Conservation (phyloP, 371 early-diverging fungal genomes). For the Coemansia sp. region DNA sequence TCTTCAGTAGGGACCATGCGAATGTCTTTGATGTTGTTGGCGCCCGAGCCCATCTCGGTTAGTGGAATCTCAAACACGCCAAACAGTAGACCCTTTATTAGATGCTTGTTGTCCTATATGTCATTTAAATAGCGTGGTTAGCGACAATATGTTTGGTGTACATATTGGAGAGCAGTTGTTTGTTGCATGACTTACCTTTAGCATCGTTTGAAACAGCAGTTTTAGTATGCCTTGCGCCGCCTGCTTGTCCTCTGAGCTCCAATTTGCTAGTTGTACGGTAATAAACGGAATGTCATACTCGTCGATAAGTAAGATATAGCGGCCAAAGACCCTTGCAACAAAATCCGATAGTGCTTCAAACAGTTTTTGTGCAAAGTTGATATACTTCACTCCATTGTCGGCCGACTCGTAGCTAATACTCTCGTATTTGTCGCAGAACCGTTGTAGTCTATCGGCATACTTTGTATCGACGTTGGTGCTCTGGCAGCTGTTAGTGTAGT, state of each 20-base stretch:
- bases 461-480: neutral
- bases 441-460: too few relatives aligned
- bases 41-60: conserved; percentile 34
- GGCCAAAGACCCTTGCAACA: conserved; percentile 7
- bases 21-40: conserved; percentile 34
- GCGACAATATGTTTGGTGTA: neutral
- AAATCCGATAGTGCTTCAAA: conserved; percentile 13
- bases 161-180: neutral
- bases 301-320: conserved; percentile 32
- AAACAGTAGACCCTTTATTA: conserved; percentile 20
- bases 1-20: conserved; percentile 28
- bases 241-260: conserved; percentile 14
- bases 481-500: neutral
- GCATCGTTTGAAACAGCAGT: conserved; percentile 21
- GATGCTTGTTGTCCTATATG: conserved; percentile 26
- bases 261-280: conserved; percentile 10
- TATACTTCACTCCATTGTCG: neutral
- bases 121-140: neutral
- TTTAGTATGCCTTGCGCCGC: conserved; percentile 9
- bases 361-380: neutral
- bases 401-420: neutral
- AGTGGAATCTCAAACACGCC: conserved; percentile 31
- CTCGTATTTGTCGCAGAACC: neutral
- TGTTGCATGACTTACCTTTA: conserved; percentile 20
- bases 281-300: conserved; percentile 47